Base-by-base conservation (phyloP, 2,329 filamentous ascomycete genomes). In the Ceratocystis huliohia region DNA sequence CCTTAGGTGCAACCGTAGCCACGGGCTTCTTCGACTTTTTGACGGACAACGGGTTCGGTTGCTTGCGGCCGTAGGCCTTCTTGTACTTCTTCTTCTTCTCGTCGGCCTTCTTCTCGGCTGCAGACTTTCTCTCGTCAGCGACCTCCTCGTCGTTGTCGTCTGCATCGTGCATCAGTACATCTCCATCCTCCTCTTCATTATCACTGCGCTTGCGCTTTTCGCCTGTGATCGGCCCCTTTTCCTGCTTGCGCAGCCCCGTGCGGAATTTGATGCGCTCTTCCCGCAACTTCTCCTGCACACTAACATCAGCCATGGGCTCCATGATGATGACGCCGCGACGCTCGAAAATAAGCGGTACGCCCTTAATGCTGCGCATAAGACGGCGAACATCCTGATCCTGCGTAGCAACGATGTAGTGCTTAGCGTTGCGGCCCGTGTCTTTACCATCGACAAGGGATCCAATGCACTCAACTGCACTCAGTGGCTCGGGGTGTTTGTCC, bases 381-480 rank as follows among this genome's bases (percentile, higher is more conserved):
- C 81, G 79, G 70, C 89, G 78, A 59, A 89, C 80, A 53, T 84
- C 82, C 28, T 79, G 75, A 69, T 88, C 86, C 74, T 93, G 89
- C 69, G 83, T 87, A 7, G 89, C 89, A 22, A 93, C 86, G 13
- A 91, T 83, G 73, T 93, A 93, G 67, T 87, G 82, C 73, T 91
- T 84, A 76, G 90, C 91, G 74, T 94, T 94, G 67, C 82, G 82
- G 48, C 83, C 81, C 68, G 79, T 84, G 63, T 77, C 79, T 74
- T 94, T 94, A 13, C 89, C 84, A 72, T 92, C 92, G 65, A 97
- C 85, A 6, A 96, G 88, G 64, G 82, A 84, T 67, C 78, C 77
- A 57, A 95, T 75, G 73, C 91, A 95, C 69, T 90, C 88, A 66
- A 83, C 73, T 45, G 87, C 82, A 65, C 81, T 81, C 66, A 92